phyloP scores from a whole-genome alignment of 441 rosid genomes.

The Capsella rubella region DNA sequence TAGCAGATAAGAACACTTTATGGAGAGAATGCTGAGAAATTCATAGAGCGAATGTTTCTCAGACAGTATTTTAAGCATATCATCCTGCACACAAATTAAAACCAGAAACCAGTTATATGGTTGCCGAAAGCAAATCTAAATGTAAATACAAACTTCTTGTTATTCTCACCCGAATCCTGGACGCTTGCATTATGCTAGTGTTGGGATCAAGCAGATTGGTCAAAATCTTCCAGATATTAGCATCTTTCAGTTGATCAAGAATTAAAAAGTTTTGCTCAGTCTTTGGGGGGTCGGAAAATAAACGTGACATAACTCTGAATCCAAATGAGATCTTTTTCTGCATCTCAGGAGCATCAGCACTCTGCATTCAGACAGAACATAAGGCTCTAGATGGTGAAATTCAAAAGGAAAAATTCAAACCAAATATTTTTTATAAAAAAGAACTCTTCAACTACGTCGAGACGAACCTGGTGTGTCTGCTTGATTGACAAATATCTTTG shows the following conservation, averaged over 20 bases:
- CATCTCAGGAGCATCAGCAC: slow-evolving; percentile 78
- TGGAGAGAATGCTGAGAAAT: slow-evolving; percentile 77
- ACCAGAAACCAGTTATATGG: slow-evolving; percentile 28
- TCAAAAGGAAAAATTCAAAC: slow-evolving; percentile 26
- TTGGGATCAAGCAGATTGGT: slow-evolving; percentile 76
- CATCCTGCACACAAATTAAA: slow-evolving; percentile 71
- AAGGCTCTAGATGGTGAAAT: slow-evolving; percentile 13
- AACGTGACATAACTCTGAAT: slow-evolving; percentile 92
- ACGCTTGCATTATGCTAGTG: slow-evolving; percentile 71
- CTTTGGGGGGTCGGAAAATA: slow-evolving; percentile 81
- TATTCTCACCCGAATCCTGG: slow-evolving; percentile 70
- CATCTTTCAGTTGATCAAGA: slow-evolving; percentile 97
- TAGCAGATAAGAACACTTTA: slow-evolving; percentile 90
- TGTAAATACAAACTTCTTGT: slow-evolving; percentile 14
- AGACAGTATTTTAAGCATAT: slow-evolving; percentile 89
- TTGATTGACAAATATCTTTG: slow-evolving; percentile 85
- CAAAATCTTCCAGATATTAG: slow-evolving; percentile 93
- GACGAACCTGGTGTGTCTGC: slow-evolving; percentile 84
- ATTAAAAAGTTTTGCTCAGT: slow-evolving; percentile 90
- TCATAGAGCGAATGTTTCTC: slow-evolving; percentile 90
- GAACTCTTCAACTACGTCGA: slow-evolving; percentile 23
- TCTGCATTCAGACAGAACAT: slow-evolving; percentile 59
- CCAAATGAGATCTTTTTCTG: slow-evolving; percentile 81
- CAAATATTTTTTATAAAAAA: background rate
- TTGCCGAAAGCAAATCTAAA: background rate